Evolutionary conservation across 768 basidiomycete species (phyloP).

Genomic region (Russula vinacea): DNA sequence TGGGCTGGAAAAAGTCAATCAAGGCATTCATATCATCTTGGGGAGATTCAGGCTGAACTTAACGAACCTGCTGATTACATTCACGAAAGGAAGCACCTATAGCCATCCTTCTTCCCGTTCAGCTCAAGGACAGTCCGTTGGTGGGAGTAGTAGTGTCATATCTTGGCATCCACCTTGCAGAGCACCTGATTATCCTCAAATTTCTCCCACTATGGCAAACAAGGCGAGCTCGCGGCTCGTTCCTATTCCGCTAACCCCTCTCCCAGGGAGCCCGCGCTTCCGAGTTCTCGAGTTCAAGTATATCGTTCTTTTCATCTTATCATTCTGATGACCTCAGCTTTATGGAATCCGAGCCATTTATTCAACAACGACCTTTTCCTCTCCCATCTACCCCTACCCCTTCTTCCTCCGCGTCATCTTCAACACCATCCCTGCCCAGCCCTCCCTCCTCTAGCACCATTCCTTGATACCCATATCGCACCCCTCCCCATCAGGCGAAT

Average conservation of each 20-base stretch:
- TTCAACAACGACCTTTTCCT: slow-evolving; percentile 24
- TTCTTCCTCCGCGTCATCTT: slow-evolving; percentile 40
- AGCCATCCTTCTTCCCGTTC: slow-evolving; percentile 7
- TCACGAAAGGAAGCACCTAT: slow-evolving; percentile 27
- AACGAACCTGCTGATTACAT: slow-evolving; percentile 46
- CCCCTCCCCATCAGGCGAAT: slow-evolving; percentile 33
- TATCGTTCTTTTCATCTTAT: slow-evolving; percentile 56
- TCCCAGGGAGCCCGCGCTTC: slow-evolving; percentile 41
- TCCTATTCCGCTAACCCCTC: slow-evolving; percentile 44
- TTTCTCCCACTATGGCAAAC: slow-evolving; percentile 7
- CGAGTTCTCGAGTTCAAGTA: slow-evolving; percentile 38
- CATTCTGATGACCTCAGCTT: slow-evolving; percentile 68
- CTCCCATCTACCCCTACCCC: slow-evolving; percentile 13
- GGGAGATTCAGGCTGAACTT: slow-evolving; percentile 66
- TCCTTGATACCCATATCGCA: slow-evolving; percentile 18
- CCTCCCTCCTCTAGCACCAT: slow-evolving; percentile 18
- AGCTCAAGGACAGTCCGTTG: slow-evolving; percentile 17
- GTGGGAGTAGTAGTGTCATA: slow-evolving; percentile 40
- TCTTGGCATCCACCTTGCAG: slow-evolving; percentile 34
- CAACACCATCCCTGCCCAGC: slow-evolving; percentile 36
- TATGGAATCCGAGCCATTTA: slow-evolving; percentile 37
- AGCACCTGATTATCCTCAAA: slow-evolving; percentile 20
- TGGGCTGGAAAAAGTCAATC: slow-evolving; percentile 62
- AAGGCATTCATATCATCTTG: slow-evolving; percentile 63
- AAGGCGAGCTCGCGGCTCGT: slow-evolving; percentile 22